Evolutionary conservation across 371 early-diverging fungal genomes (phyloP).

Genomic region (Amoeboaphelidium protococcarum): DNA sequence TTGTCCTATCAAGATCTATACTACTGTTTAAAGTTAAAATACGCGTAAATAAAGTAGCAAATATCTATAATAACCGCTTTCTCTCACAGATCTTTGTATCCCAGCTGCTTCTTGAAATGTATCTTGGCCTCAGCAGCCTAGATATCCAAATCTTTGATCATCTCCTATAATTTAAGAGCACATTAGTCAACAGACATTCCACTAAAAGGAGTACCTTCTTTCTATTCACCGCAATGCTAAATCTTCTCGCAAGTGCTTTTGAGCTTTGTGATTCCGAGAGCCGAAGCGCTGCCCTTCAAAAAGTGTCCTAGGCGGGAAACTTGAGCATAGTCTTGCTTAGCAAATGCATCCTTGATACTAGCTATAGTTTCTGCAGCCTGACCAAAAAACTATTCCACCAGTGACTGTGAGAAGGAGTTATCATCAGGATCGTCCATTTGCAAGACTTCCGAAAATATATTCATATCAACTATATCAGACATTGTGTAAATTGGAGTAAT

Average conservation of each 20-base stretch:
- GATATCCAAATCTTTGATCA: too few relatives aligned
- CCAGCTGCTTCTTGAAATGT: too few relatives aligned
- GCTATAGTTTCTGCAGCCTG: not conserved
- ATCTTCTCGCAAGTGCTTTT: constrained; percentile 56
- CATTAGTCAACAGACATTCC: constrained; percentile 23
- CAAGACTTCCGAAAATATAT: not conserved
- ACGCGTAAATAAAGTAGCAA: too few relatives aligned
- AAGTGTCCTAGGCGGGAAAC: constrained; percentile 64
- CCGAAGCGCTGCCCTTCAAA: constrained; percentile 69
- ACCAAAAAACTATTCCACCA: not conserved
- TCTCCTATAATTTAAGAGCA: too few relatives aligned
- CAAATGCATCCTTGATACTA: not conserved
- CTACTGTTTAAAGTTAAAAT: too few relatives aligned
- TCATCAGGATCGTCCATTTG: not conserved
- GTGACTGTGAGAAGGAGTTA: not conserved
- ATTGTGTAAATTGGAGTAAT: not conserved
- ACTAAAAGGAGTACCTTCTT: constrained; percentile 28
- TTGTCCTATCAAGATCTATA: too few relatives aligned
- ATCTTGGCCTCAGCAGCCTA: too few relatives aligned
- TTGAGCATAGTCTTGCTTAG: constrained; percentile 21
- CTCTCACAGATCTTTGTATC: too few relatives aligned
- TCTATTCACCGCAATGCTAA: constrained; percentile 48
- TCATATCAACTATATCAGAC: not conserved
- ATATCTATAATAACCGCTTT: too few relatives aligned
- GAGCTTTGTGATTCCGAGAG: constrained; percentile 55